Conservation (phyloP, 495 filamentous ascomycete genomes). For the Podospora anserina region DNA sequence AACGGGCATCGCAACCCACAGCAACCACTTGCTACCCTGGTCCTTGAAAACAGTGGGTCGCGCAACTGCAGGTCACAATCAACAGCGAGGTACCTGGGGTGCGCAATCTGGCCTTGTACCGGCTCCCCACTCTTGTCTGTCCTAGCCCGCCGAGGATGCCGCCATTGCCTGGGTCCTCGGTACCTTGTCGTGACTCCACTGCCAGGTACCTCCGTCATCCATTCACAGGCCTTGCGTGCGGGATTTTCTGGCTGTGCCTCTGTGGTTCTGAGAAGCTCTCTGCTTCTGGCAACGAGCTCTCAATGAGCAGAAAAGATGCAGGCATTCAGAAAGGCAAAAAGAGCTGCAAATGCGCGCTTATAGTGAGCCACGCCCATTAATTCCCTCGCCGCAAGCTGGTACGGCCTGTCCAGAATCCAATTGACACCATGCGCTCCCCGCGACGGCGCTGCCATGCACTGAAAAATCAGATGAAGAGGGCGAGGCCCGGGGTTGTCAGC, state of each 20-base stretch:
- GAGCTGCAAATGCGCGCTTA: constrained; percentile 1
- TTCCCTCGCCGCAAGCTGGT: constrained; percentile 10
- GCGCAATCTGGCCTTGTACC: constrained; percentile 28
- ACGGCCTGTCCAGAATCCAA: constrained; percentile 8
- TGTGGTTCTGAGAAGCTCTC: constrained; percentile 11
- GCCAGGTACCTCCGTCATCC: constrained; percentile 25
- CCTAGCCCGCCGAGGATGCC: constrained; percentile 10
- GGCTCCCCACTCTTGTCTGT: constrained; percentile 19
- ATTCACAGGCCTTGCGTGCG: constrained; percentile 25
- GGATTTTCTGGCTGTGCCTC: constrained; percentile 37
- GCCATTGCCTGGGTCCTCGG: constrained; percentile 19
- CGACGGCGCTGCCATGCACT: neutral
- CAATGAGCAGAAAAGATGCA: neutral
- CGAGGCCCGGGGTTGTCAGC: neutral
- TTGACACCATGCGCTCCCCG: constrained; percentile 2
- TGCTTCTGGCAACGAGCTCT: neutral
- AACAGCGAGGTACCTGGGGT: constrained; percentile 25
- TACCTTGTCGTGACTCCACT: constrained; percentile 28
- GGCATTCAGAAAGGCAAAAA: neutral
- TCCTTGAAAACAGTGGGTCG: constrained; percentile 21
- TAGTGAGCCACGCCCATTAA: neutral
- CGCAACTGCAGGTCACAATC: constrained; percentile 33
- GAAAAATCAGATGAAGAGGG: neutral
- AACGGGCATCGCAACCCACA: constrained; percentile 12
- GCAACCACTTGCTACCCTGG: constrained; percentile 15